phyloP scores from a whole-genome alignment of 192 early-diverging fungal genomes.

The Linnemannia zychae region DNA sequence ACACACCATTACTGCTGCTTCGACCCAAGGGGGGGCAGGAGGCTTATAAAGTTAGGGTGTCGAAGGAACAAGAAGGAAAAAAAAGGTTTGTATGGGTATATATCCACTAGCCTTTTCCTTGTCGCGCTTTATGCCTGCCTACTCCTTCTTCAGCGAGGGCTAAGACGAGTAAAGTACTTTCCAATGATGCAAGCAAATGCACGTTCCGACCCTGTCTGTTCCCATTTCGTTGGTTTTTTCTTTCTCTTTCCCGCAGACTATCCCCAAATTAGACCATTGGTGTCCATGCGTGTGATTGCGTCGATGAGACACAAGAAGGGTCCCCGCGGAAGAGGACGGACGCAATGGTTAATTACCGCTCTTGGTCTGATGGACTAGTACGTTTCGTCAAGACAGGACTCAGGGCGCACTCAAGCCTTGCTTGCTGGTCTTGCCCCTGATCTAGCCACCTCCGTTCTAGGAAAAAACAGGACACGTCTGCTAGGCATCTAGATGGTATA shows the following conservation, averaged over 20 bases:
- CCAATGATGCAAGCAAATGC: neutral
- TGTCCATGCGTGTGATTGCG: neutral
- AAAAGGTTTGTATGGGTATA: neutral
- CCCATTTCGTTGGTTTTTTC: neutral
- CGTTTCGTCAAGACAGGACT: too few species aligned
- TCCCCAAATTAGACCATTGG: neutral
- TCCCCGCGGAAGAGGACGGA: neutral
- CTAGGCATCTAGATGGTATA: too few species aligned
- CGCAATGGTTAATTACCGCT: too few species aligned
- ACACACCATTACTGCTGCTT: neutral
- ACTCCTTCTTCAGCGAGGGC: neutral
- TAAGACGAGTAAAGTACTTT: neutral
- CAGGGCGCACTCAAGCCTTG: too few species aligned
- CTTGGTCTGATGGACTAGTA: too few species aligned
- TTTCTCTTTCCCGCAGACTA: neutral
- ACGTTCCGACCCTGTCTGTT: neutral
- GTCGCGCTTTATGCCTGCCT: neutral
- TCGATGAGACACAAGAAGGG: neutral
- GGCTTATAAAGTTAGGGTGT: neutral
- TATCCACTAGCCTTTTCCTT: neutral
- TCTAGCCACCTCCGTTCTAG: too few species aligned
- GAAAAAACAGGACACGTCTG: too few species aligned
- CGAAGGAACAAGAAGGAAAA: neutral
- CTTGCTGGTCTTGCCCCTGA: too few species aligned
- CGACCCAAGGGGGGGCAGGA: neutral